A percentile compares a stretch with the other conserved stretches of the same genome.
These are phyloP conservation scores for Phaeoacremonium minimum DNA, from an alignment of 2,329 filamentous ascomycete species.

Conservation along the genomic window DNA sequence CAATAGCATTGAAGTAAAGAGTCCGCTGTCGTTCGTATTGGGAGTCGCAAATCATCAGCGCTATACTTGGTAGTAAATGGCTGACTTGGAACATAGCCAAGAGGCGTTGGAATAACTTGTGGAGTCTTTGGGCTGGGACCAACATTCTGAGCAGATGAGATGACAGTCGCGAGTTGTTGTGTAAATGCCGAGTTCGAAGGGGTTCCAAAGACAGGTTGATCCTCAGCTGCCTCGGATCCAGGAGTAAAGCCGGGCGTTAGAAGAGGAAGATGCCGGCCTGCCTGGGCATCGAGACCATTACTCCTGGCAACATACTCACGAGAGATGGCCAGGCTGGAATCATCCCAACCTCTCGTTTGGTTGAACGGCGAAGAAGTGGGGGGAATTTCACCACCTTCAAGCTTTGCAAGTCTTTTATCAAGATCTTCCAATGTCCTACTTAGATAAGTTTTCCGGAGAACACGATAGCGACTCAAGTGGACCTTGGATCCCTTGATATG, in stretches of 20 bases:
- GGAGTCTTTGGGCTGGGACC: background rate
- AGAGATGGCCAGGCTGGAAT: too few relatives aligned
- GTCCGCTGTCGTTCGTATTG: constrained; percentile 6
- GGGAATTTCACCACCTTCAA: background rate
- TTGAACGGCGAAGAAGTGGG: too few relatives aligned
- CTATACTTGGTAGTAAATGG: constrained; percentile 2
- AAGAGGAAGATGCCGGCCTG: background rate
- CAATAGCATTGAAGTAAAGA: constrained; percentile 10
- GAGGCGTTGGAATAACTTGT: background rate
- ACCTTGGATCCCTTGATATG: too few relatives aligned
- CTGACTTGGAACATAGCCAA: constrained; percentile 4
- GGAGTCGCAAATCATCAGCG: constrained; percentile 6
- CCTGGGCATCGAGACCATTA: background rate
- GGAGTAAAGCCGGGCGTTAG: background rate
- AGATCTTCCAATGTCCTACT: background rate
- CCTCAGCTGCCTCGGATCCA: background rate
- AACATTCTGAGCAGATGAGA: background rate
- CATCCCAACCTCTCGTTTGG: too few relatives aligned
- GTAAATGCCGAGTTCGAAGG: background rate
- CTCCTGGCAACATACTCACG: too few relatives aligned
- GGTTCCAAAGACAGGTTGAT: background rate
- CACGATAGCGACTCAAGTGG: too few relatives aligned
- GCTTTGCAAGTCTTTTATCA: background rate
- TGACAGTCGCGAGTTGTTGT: background rate
- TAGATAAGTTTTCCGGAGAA: too few relatives aligned